These are phyloP conservation scores for Hypericum androsaemum DNA, from an alignment of 345 rosid species.

Conservation along the genomic window DNA sequence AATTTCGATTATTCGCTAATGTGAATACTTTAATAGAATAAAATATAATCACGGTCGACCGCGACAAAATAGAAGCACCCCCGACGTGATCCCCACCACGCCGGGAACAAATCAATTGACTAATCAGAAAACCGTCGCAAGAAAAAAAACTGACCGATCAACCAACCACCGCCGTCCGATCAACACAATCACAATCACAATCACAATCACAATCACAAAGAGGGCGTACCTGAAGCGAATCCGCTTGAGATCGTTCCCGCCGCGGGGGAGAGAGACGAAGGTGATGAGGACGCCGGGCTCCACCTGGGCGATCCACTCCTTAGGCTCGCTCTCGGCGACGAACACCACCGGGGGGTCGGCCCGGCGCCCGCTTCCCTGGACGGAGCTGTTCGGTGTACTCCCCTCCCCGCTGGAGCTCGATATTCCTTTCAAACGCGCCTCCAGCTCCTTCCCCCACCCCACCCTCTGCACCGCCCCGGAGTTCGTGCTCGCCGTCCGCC, in stretches of 20 bases:
- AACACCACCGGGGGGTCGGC: constrained; percentile 23
- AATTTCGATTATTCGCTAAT: too few species aligned
- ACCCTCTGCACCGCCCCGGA: constrained; percentile 22
- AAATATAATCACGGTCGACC: too few species aligned
- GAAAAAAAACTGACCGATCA: too few species aligned
- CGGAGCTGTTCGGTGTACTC: constrained; percentile 16
- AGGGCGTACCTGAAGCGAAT: constrained; percentile 25
- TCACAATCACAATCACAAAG: background rate
- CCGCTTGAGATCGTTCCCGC: constrained; percentile 29
- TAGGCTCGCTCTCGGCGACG: constrained; percentile 23
- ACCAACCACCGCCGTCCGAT: constrained; percentile 30
- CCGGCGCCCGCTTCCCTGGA: constrained; percentile 20
- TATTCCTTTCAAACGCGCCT: constrained; percentile 24
- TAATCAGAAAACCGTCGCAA: background rate
- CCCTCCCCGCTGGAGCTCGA: constrained; percentile 29
- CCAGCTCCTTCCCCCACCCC: constrained; percentile 27
- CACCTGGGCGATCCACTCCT: constrained; percentile 30
- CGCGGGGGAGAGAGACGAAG: constrained; percentile 20
- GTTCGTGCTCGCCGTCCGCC: constrained; percentile 51
- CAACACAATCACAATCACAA: background rate
- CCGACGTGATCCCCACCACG: too few species aligned
- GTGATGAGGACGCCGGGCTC: constrained; percentile 31
- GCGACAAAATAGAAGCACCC: too few species aligned
- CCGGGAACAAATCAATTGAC: constrained; percentile 6
- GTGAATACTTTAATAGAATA: too few species aligned